Percentiles rank a stretch among this genome's conserved stretches.
These are phyloP conservation scores for Lachnellula arida DNA, from an alignment of 2,329 filamentous ascomycete genomes.

Conservation along the genomic window DNA sequence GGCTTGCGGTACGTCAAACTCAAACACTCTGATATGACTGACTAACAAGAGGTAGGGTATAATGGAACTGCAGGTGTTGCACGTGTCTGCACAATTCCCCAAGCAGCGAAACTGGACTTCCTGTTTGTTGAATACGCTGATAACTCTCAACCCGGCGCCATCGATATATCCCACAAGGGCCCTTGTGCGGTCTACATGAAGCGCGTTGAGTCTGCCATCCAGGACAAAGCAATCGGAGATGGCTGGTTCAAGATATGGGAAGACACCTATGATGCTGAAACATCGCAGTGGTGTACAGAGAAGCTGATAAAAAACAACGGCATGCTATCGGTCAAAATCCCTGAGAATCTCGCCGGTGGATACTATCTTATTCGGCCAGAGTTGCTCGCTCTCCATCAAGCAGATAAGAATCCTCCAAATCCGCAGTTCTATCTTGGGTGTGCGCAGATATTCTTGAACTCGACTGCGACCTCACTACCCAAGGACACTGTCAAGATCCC, in stretches of 20 bases:
- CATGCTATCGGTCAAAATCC: slow-evolving; percentile 57
- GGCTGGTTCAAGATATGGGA: slow-evolving; percentile 81
- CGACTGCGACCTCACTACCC: slow-evolving; percentile 43
- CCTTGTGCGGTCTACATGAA: slow-evolving; percentile 73
- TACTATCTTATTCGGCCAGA: slow-evolving; percentile 71
- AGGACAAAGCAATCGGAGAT: slow-evolving; percentile 50
- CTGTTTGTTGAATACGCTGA: slow-evolving; percentile 61
- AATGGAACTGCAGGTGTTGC: slow-evolving; percentile 44
- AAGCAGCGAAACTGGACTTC: slow-evolving; percentile 39
- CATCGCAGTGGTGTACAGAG: slow-evolving; percentile 64
- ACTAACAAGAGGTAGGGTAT: slow-evolving; percentile 33
- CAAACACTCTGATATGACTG: neutral
- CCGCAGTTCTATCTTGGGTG: slow-evolving; percentile 74
- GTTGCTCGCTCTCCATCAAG: slow-evolving; percentile 63
- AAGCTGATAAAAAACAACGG: slow-evolving; percentile 62
- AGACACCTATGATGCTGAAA: slow-evolving; percentile 55
- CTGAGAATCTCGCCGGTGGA: slow-evolving; percentile 55
- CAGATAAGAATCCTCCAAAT: slow-evolving; percentile 45
- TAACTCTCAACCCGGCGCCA: slow-evolving; percentile 46
- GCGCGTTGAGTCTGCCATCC: slow-evolving; percentile 53
- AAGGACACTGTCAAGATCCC: slow-evolving; percentile 58
- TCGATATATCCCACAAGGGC: slow-evolving; percentile 60
- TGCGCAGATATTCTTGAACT: slow-evolving; percentile 62
- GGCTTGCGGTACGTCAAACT: slow-evolving; percentile 58
- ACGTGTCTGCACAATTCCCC: slow-evolving; percentile 39